Conservation (phyloP, 352 stramenopile genomes). For the Pythium grandisporangium region DNA sequence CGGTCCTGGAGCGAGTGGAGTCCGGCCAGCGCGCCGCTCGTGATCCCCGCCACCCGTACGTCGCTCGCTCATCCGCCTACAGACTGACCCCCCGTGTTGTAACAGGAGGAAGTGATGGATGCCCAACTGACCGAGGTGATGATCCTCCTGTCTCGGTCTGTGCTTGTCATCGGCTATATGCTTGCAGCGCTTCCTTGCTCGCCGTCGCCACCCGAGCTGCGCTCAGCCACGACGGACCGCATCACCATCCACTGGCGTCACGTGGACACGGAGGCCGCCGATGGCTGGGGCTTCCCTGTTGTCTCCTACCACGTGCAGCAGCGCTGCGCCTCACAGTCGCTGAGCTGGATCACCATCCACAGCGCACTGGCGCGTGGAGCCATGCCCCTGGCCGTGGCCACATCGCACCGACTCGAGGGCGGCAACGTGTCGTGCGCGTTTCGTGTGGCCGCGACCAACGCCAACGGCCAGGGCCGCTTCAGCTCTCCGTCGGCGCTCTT, state of each 20-base stretch:
- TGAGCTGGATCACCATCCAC: constrained; percentile 32
- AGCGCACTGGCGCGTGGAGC: constrained; percentile 16
- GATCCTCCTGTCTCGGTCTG: too few relatives aligned
- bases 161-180: too few relatives aligned
- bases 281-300: constrained; percentile 30
- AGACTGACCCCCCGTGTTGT: too few relatives aligned
- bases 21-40: constrained; percentile 19
- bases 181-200: constrained; percentile 17
- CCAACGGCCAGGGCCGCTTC: constrained; percentile 45
- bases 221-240: constrained; percentile 16
- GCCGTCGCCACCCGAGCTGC: constrained; percentile 28
- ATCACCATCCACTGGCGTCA: constrained; percentile 39
- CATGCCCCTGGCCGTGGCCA: constrained; percentile 15
- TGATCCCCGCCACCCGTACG: constrained; percentile 25
- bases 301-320: constrained; percentile 34
- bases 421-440: constrained; percentile 43
- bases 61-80: too few relatives aligned
- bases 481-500: constrained; percentile 23
- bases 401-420: constrained; percentile 21
- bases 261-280: not conserved
- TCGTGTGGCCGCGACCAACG: constrained; percentile 36
- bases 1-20: constrained; percentile 52
- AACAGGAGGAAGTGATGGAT: too few relatives aligned
- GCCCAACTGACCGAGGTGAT: too few relatives aligned
- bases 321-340: constrained; percentile 26